Conservation (phyloP, 805 yeast genomes). For the Saturnispora diversa region DNA sequence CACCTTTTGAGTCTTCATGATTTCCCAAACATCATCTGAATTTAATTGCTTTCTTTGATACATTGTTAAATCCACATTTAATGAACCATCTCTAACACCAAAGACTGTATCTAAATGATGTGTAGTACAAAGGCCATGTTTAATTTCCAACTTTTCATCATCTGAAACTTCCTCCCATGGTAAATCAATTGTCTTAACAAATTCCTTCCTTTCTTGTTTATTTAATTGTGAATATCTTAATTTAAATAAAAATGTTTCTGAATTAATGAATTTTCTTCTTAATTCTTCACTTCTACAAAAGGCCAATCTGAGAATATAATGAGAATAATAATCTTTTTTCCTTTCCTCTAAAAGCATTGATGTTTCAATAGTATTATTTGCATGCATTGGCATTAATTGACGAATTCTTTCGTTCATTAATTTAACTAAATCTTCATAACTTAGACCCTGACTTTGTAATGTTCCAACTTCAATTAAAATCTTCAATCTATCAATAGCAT, state of each 20-base stretch:
- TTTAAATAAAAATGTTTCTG: conserved; percentile 69
- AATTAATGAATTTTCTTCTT: conserved; percentile 65
- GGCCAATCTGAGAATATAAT: conserved; percentile 78
- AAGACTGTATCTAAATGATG: conserved; percentile 38
- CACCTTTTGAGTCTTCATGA: conserved; percentile 53
- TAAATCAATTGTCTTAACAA: conserved; percentile 56
- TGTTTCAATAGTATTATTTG: conserved; percentile 33
- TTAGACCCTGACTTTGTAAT: conserved; percentile 54
- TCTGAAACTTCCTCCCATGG: conserved; percentile 62
- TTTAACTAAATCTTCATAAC: conserved; percentile 55
- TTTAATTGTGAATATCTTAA: conserved; percentile 62
- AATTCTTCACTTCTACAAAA: conserved; percentile 84
- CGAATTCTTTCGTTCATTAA: conserved; percentile 58
- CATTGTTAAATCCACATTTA: conserved; percentile 17
- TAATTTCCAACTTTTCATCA: conserved; percentile 49
- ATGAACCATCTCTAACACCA: conserved; percentile 27
- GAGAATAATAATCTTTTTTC: conserved; percentile 86
- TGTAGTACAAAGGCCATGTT: conserved; percentile 46
- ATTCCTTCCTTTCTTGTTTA: conserved; percentile 57
- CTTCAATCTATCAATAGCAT: conserved; percentile 91
- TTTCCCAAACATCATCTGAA: conserved; percentile 46
- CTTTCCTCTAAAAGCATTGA: conserved; percentile 47
- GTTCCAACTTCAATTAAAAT: conserved; percentile 80
- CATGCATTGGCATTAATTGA: conserved; percentile 55
- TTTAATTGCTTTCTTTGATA: conserved; percentile 27